A percentile compares a stretch with the other conserved stretches of the same genome.
These are phyloP conservation scores for Dictyostelium capitatum DNA, from an alignment of 78 protist species.

Conservation along the genomic window DNA sequence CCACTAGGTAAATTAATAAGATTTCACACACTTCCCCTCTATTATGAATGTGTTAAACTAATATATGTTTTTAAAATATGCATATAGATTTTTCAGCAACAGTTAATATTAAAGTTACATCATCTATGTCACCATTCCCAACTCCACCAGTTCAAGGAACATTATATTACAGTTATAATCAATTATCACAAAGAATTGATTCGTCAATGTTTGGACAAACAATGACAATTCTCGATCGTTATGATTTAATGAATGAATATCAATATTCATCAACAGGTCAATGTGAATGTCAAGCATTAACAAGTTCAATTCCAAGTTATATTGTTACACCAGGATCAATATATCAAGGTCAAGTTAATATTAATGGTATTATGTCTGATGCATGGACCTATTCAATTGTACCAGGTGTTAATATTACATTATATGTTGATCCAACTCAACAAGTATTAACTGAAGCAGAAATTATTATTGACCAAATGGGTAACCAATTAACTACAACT, in stretches of 20 bases:
- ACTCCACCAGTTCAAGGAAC: neutral
- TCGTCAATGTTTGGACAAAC: neutral
- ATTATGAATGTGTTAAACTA: too few relatives aligned
- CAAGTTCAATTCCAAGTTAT: neutral
- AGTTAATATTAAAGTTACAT: too few relatives aligned
- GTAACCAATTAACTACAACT: neutral
- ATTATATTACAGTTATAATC: neutral
- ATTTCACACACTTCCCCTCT: too few relatives aligned
- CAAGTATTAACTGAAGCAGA: neutral
- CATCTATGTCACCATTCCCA: neutral
- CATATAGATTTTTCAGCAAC: too few relatives aligned
- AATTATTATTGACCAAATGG: neutral
- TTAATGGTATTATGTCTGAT: neutral
- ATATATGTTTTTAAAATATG: too few relatives aligned
- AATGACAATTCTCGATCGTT: neutral
- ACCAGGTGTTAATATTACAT: neutral
- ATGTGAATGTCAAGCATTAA: neutral
- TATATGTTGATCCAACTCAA: neutral
- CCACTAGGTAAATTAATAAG: too few relatives aligned
- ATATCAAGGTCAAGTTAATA: neutral
- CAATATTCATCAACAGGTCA: neutral
- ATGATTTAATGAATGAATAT: neutral
- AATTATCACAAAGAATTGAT: neutral
- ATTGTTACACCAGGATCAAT: constrained; percentile 11
- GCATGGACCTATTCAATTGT: neutral